Conservation (phyloP, 2,329 filamentous ascomycete genomes). For the Neoarthrinium moseri region DNA sequence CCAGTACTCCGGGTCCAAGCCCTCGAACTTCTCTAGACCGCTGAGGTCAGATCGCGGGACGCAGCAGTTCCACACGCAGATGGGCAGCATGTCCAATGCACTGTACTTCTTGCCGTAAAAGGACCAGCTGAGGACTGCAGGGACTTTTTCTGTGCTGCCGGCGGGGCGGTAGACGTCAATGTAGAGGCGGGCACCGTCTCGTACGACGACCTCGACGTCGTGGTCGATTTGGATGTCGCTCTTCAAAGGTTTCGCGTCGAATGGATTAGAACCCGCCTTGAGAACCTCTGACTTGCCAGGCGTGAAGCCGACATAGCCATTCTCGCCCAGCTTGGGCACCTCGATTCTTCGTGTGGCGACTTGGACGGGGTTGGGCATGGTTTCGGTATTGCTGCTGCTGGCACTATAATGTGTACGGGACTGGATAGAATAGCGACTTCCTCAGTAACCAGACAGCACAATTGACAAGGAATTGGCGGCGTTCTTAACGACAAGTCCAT, state of each 20-base stretch:
- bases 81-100: conserved; percentile 35
- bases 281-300: conserved; percentile 37
- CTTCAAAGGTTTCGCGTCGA: conserved; percentile 30
- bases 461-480: no score
- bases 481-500: no score
- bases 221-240: conserved; percentile 42
- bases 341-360: conserved; percentile 16
- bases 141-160: conserved; percentile 31
- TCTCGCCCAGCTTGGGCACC: conserved; percentile 33
- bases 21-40: conserved; percentile 24
- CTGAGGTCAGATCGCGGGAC: conserved; percentile 17
- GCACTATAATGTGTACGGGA: background rate
- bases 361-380: conserved; percentile 17
- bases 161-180: conserved; percentile 43
- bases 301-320: conserved; percentile 35
- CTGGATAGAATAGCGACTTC: background rate
- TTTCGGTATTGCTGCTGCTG: no score
- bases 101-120: conserved; percentile 47
- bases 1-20: conserved; percentile 24
- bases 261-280: conserved; percentile 33
- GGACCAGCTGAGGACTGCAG: conserved; percentile 42
- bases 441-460: no score
- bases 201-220: conserved; percentile 40
- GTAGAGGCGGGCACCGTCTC: conserved; percentile 42
- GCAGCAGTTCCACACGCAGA: conserved; percentile 18